These are phyloP conservation scores for Pistacia integerrima DNA, from an alignment of 345 rosid genomes.

Conservation along the genomic window DNA sequence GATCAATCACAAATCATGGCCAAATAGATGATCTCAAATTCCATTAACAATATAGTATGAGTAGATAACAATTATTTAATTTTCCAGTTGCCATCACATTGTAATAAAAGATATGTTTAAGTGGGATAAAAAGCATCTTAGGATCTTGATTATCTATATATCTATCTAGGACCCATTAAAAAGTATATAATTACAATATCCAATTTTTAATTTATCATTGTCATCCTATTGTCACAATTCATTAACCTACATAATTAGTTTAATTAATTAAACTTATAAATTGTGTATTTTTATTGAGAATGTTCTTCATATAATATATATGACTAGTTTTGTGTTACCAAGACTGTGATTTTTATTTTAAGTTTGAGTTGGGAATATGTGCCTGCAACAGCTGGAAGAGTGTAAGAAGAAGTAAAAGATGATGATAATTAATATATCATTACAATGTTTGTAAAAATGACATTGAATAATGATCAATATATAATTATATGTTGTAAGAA, in stretches of 20 bases:
- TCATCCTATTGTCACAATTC: conserved; percentile 21
- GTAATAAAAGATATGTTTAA: background rate
- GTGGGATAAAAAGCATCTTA: conserved; percentile 17
- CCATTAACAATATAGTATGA: conserved; percentile 21
- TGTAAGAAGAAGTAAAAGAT: conserved; percentile 39
- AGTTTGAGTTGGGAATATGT: conserved; percentile 47
- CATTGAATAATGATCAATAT: conserved; percentile 40
- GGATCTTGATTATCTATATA: conserved; percentile 15
- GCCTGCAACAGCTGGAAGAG: conserved; percentile 38
- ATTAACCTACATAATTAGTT: too few relatives aligned
- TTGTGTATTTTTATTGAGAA: conserved; percentile 33
- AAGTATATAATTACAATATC: conserved; percentile 4
- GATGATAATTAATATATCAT: conserved; percentile 40
- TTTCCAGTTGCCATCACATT: background rate
- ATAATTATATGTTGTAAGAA: conserved; percentile 42
- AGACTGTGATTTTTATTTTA: background rate
- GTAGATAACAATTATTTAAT: conserved; percentile 9
- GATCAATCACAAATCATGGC: background rate
- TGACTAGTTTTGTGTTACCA: background rate
- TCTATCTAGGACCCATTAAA: conserved; percentile 27
- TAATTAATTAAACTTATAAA: background rate
- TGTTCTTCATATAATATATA: background rate
- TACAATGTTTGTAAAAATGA: conserved; percentile 36
- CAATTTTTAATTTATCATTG: conserved; percentile 2
- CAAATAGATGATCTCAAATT: conserved; percentile 11